Evolutionary conservation across 2,329 filamentous ascomycete genomes (phyloP).

Genomic region (Periconia sp.): DNA sequence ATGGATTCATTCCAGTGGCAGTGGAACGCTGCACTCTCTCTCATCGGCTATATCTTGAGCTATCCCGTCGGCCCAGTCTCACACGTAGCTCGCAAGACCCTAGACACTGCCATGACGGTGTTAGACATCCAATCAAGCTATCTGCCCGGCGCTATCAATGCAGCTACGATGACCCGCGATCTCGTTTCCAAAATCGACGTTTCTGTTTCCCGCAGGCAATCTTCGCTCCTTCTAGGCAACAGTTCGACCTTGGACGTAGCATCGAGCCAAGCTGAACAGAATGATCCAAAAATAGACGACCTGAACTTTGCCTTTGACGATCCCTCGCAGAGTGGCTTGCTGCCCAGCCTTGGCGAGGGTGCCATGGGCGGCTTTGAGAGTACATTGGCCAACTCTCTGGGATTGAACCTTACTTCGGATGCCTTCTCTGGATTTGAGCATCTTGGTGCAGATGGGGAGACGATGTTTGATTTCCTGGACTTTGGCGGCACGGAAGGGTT

Average conservation of each 20-base stretch:
- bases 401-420: slow-evolving; percentile 8
- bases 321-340: not conserved
- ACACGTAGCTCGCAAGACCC: slow-evolving; percentile 36
- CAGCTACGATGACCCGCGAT: slow-evolving; percentile 40
- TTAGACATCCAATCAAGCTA: slow-evolving; percentile 46
- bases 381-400: too few species aligned
- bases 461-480: slow-evolving; percentile 11
- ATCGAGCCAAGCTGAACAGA: too few species aligned
- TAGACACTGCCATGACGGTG: slow-evolving; percentile 43
- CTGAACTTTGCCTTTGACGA: not conserved
- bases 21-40: slow-evolving; percentile 50
- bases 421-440: slow-evolving; percentile 5
- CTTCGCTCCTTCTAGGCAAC: not conserved
- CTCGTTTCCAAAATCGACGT: slow-evolving; percentile 37
- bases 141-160: slow-evolving; percentile 38
- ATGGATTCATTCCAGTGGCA: slow-evolving; percentile 52
- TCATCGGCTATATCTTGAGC: slow-evolving; percentile 51
- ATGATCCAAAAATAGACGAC: too few species aligned
- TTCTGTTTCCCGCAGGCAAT: slow-evolving; percentile 15
- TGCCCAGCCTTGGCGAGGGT: slow-evolving; percentile 2
- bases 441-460: slow-evolving; percentile 1
- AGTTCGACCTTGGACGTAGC: not conserved
- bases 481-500: not conserved
- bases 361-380: slow-evolving; percentile 1
- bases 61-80: slow-evolving; percentile 41